Percentiles rank a stretch among this genome's conserved stretches.
Evolutionary conservation across 768 basidiomycete genomes (phyloP).

Genomic region (Lactifluus subvellereus): DNA sequence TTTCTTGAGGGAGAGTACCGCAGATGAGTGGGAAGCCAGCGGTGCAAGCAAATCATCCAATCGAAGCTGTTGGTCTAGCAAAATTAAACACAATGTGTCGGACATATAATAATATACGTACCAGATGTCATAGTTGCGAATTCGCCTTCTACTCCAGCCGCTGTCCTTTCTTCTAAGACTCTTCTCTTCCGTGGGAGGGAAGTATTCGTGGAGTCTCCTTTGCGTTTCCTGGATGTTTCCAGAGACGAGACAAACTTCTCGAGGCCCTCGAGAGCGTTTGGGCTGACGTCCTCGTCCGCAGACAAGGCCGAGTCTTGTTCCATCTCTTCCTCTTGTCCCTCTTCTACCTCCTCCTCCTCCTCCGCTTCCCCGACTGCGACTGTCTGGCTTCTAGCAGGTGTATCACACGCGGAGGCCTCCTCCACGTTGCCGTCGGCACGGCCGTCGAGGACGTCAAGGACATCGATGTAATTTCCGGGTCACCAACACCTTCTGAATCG

Average conservation of each 20-base stretch:
- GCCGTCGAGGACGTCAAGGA: conserved; percentile 28
- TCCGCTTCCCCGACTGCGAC: conserved; percentile 6
- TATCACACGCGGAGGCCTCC: conserved; percentile 12
- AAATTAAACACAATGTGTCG: conserved; percentile 2
- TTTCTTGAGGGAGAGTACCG: conserved; percentile 61
- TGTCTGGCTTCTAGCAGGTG: not conserved
- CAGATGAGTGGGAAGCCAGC: conserved; percentile 52
- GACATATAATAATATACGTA: conserved; percentile 1
- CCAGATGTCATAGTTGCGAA: conserved; percentile 17
- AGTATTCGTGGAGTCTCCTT: conserved; percentile 29
- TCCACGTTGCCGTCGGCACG: conserved; percentile 25
- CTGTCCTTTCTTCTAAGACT: conserved; percentile 16
- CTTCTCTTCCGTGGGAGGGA: conserved; percentile 19
- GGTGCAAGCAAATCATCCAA: conserved; percentile 75
- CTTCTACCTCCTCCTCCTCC: conserved; percentile 29
- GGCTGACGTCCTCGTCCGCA: conserved; percentile 47
- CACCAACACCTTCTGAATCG: conserved; percentile 35
- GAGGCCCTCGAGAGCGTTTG: conserved; percentile 61
- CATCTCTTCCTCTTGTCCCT: conserved; percentile 41
- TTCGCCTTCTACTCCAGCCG: conserved; percentile 20
- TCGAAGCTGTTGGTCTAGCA: conserved; percentile 49
- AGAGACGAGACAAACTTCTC: conserved; percentile 67
- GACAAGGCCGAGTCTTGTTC: conserved; percentile 39
- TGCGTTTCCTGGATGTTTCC: conserved; percentile 65
- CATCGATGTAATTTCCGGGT: conserved; percentile 27